Evolutionary conservation across 78 protist species (phyloP).

Genomic region (Polysphondylium violaceum): DNA sequence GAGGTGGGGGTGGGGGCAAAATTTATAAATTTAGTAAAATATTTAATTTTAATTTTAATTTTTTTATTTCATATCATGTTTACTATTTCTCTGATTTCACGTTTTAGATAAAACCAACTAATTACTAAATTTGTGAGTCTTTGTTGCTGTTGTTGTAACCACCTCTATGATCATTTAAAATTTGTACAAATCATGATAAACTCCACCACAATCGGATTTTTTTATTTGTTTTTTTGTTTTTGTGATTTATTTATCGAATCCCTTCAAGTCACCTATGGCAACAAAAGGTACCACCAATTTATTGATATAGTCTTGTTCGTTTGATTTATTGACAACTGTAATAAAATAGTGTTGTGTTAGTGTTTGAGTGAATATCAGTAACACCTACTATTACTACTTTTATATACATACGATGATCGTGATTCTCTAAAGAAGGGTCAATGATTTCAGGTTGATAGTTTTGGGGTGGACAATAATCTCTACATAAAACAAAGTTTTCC

Average conservation of each 20-base stretch:
- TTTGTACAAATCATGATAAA: no score
- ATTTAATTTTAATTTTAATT: no score
- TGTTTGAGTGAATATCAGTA: background rate
- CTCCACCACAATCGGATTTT: no score
- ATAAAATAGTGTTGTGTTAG: background rate
- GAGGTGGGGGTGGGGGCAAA: no score
- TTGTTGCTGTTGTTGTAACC: no score
- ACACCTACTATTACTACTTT: background rate
- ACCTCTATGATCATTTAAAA: no score
- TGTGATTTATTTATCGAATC: background rate
- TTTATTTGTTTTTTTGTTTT: background rate
- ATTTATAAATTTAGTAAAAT: no score
- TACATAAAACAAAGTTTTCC: slow-evolving; percentile 87
- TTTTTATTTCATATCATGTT: no score
- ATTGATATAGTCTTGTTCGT: background rate
- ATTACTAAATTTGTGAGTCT: no score
- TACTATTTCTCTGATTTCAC: no score
- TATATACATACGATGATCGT: slow-evolving; percentile 23
- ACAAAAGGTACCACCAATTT: slow-evolving; percentile 50
- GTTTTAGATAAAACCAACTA: no score
- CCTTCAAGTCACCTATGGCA: slow-evolving; percentile 68
- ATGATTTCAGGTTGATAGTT: slow-evolving; percentile 84
- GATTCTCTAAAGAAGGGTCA: slow-evolving; percentile 41
- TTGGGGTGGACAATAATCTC: slow-evolving; percentile 87
- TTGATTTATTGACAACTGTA: background rate